Evolutionary conservation across 768 basidiomycete species (phyloP).

Genomic region (Inosperma sp.): DNA sequence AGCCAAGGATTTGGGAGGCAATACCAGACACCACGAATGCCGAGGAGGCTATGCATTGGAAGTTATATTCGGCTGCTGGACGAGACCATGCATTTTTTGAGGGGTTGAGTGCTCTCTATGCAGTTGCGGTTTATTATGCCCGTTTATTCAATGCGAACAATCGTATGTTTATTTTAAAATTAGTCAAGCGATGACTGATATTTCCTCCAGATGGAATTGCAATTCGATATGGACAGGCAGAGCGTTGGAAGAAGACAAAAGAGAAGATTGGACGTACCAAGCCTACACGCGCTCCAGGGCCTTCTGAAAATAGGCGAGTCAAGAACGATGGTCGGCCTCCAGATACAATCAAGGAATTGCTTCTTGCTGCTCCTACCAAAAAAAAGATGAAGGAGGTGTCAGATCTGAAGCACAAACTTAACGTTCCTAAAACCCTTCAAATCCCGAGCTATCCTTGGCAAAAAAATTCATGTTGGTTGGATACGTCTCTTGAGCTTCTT

Average conservation of each 20-base stretch:
- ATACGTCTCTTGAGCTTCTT: conserved; percentile 16
- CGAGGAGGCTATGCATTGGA: conserved; percentile 29
- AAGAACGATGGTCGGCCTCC: conserved; percentile 19
- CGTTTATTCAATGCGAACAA: background rate
- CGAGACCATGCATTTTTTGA: background rate
- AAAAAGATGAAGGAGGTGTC: background rate
- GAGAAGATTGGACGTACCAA: conserved; percentile 15
- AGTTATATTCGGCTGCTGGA: conserved; percentile 22
- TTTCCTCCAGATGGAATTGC: conserved; percentile 7
- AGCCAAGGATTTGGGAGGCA: conserved; percentile 16
- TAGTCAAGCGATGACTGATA: background rate
- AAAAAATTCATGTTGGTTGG: conserved; percentile 19
- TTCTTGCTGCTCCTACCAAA: background rate
- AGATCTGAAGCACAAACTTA: background rate
- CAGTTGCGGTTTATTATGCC: conserved; percentile 6
- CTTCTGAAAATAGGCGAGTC: background rate
- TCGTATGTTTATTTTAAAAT: background rate
- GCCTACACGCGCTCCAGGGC: conserved; percentile 1
- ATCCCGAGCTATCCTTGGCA: conserved; percentile 13
- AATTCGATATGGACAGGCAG: conserved; percentile 13
- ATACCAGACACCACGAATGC: conserved; percentile 27
- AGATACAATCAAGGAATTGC: conserved; percentile 18
- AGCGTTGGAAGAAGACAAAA: conserved; percentile 11
- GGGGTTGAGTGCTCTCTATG: conserved; percentile 4
- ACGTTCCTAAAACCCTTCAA: background rate